Evolutionary conservation across 768 basidiomycete genomes (phyloP).

Genomic region (Trametes coccinea): DNA sequence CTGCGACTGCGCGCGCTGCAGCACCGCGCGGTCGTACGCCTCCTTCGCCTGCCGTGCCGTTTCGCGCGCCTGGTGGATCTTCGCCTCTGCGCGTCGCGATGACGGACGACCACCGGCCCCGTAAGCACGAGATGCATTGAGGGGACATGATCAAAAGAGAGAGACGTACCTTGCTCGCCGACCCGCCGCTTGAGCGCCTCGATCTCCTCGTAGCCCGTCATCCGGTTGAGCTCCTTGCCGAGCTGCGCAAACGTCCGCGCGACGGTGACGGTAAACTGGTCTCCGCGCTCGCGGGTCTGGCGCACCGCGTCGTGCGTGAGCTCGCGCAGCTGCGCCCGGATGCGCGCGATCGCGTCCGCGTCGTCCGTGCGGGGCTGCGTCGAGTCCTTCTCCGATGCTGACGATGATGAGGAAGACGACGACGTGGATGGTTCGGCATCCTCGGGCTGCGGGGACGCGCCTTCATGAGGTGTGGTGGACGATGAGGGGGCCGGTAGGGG

Average conservation of each 20-base stretch:
- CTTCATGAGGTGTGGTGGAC: neutral
- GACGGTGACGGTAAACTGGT: constrained; percentile 57
- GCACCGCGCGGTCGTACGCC: constrained; percentile 77
- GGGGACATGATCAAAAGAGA: neutral
- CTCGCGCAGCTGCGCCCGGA: constrained; percentile 33
- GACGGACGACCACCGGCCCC: too few relatives aligned
- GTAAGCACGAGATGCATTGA: too few relatives aligned
- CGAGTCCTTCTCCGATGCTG: neutral
- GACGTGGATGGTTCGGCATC: neutral
- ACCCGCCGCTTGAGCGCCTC: constrained; percentile 79
- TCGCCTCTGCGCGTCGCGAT: constrained; percentile 53
- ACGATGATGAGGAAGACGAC: neutral
- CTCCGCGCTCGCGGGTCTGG: constrained; percentile 52
- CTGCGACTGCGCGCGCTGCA: constrained; percentile 80
- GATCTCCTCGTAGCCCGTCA: constrained; percentile 91
- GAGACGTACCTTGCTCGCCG: constrained; percentile 68
- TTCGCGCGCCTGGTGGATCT: constrained; percentile 65
- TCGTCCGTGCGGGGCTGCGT: neutral
- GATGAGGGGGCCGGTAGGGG: neutral
- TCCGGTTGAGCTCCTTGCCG: constrained; percentile 77
- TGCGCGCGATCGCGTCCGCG: constrained; percentile 12
- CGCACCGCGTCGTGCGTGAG: constrained; percentile 44
- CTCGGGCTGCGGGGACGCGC: neutral
- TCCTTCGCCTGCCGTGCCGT: constrained; percentile 72
- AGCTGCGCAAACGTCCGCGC: constrained; percentile 68